Evolutionary conservation across 2,329 filamentous ascomycete species (phyloP).

Genomic region (Pseudocercospora musae): DNA sequence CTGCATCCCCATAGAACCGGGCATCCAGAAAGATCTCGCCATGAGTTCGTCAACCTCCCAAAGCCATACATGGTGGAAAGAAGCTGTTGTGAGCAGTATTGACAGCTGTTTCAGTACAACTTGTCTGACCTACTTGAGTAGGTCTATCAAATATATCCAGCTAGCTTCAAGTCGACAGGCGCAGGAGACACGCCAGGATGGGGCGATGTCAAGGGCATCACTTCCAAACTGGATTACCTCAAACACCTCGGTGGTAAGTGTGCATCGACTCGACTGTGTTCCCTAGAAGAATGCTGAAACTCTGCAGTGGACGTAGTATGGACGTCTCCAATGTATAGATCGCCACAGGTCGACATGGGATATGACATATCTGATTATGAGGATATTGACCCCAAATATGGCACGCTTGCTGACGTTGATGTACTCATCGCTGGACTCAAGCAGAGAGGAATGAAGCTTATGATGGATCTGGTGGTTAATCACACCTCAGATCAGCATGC

Average conservation of each 20-base stretch:
- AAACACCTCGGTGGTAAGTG: slow-evolving; percentile 51
- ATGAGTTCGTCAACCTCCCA: neutral
- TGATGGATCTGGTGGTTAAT: slow-evolving; percentile 45
- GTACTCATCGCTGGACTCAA: slow-evolving; percentile 43
- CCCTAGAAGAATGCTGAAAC: neutral
- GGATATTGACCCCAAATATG: slow-evolving; percentile 48
- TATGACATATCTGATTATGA: slow-evolving; percentile 51
- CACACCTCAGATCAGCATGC: slow-evolving; percentile 46
- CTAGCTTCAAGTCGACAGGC: slow-evolving; percentile 57
- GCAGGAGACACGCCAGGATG: slow-evolving; percentile 52
- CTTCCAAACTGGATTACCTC: slow-evolving; percentile 63
- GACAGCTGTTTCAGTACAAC: neutral
- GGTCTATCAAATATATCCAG: slow-evolving; percentile 55
- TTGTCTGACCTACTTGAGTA: neutral
- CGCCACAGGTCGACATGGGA: slow-evolving; percentile 31
- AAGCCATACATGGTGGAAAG: slow-evolving; percentile 38
- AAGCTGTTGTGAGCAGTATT: slow-evolving; percentile 8
- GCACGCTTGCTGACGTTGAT: slow-evolving; percentile 47
- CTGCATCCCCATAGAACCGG: neutral
- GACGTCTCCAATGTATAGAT: slow-evolving; percentile 59
- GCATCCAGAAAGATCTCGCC: slow-evolving; percentile 38
- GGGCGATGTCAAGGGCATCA: slow-evolving; percentile 64
- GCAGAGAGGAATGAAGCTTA: slow-evolving; percentile 47
- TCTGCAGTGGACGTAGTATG: slow-evolving; percentile 58
- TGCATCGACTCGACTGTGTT: neutral